Evolutionary conservation across 345 rosid genomes (phyloP).

Genomic region (Brassica incana): DNA sequence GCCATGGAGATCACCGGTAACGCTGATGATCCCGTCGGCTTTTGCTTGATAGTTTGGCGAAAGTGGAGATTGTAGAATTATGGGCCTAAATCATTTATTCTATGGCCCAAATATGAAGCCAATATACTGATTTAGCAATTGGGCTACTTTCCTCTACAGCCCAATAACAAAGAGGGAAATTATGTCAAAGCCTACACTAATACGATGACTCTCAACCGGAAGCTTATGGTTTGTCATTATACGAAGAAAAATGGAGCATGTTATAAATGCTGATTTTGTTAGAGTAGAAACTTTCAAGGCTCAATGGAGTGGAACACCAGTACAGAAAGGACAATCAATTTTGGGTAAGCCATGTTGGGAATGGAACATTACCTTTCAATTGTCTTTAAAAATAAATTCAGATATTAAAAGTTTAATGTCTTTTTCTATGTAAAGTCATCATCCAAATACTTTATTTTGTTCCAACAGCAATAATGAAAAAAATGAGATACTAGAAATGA

Average conservation of each 20-base stretch:
- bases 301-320: not conserved
- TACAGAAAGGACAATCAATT: conserved; percentile 32
- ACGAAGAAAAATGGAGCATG: no score
- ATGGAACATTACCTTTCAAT: not conserved
- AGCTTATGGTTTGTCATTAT: no score
- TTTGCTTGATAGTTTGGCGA: no score
- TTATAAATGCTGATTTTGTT: not conserved
- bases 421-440: not conserved
- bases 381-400: not conserved
- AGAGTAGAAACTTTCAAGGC: not conserved
- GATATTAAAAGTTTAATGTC: not conserved
- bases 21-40: no score
- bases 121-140: no score
- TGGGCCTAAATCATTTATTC: not conserved
- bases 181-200: no score
- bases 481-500: no score
- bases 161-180: not conserved
- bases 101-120: not conserved
- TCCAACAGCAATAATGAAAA: conserved; percentile 1
- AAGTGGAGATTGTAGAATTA: not conserved
- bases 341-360: not conserved
- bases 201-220: no score
- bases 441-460: not conserved
- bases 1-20: no score
- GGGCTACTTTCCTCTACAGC: not conserved